phyloP scores from a whole-genome alignment of 495 filamentous ascomycete genomes.

The Tirmania nivea region DNA sequence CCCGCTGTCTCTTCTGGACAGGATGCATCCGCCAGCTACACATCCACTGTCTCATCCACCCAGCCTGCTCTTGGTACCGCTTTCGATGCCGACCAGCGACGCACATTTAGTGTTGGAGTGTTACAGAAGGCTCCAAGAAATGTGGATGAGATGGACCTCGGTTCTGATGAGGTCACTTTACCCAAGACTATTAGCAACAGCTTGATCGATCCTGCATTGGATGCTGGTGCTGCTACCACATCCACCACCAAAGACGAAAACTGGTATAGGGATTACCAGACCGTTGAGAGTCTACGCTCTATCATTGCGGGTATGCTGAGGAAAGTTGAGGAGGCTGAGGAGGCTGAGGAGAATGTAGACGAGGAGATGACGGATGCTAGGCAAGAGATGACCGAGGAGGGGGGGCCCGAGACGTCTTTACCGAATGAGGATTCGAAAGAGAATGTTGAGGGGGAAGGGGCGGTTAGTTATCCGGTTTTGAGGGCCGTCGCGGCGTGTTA shows the following conservation, averaged over 20 bases:
- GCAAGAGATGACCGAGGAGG: slow-evolving; percentile 12
- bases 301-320: background rate
- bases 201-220: slow-evolving; percentile 18
- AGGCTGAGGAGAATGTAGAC: slow-evolving; percentile 4
- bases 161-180: slow-evolving; percentile 4
- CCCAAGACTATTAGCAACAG: slow-evolving; percentile 12
- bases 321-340: slow-evolving; percentile 9
- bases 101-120: slow-evolving; percentile 69
- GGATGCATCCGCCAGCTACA: slow-evolving; percentile 33
- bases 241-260: background rate
- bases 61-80: slow-evolving; percentile 56
- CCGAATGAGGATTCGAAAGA: slow-evolving; percentile 12
- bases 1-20: slow-evolving; percentile 44
- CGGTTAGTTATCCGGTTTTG: slow-evolving; percentile 26
- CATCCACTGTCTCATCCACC: slow-evolving; percentile 34
- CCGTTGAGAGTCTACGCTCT: background rate
- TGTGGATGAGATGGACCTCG: slow-evolving; percentile 13
- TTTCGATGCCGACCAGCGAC: slow-evolving; percentile 61
- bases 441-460: slow-evolving; percentile 23
- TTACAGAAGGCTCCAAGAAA: slow-evolving; percentile 44
- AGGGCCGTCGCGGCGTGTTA: slow-evolving; percentile 20
- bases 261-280: background rate
- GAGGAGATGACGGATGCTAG: background rate
- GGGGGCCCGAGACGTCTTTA: slow-evolving; percentile 6
- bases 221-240: background rate